These are phyloP conservation scores for Termitomyces eurrhizus DNA, from an alignment of 768 basidiomycete species.

Conservation along the genomic window DNA sequence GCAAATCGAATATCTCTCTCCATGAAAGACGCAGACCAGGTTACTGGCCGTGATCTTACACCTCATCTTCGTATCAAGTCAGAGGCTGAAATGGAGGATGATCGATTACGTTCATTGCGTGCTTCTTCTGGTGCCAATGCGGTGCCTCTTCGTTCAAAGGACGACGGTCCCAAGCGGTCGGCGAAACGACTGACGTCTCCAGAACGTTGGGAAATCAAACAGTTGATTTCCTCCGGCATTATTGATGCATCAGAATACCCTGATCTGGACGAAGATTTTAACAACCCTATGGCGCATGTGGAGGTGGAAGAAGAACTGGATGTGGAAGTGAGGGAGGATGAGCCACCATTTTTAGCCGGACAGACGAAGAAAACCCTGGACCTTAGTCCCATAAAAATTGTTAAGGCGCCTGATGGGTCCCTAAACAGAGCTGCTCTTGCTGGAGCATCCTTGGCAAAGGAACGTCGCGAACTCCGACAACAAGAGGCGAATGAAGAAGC, in stretches of 20 bases:
- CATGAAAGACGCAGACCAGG: conserved; percentile 98
- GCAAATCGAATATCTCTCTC: conserved; percentile 81
- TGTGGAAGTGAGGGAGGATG: conserved; percentile 95
- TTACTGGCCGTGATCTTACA: conserved; percentile 83
- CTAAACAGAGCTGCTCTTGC: conserved; percentile 93
- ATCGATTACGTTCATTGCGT: conserved; percentile 56
- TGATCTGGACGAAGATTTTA: conserved; percentile 84
- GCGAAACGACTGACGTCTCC: conserved; percentile 93
- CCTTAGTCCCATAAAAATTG: conserved; percentile 94
- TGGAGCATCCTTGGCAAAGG: conserved; percentile 91
- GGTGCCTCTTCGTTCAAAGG: conserved; percentile 62
- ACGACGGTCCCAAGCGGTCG: conserved; percentile 59
- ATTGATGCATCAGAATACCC: conserved; percentile 92
- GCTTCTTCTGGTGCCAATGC: conserved; percentile 84
- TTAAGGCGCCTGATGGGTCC: conserved; percentile 98
- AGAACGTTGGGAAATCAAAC: conserved; percentile 99
- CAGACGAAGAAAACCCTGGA: conserved; percentile 96
- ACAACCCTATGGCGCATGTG: conserved; percentile 68
- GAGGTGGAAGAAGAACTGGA: conserved; percentile 97
- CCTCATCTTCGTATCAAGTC: conserved; percentile 94
- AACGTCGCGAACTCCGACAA: conserved; percentile 89
- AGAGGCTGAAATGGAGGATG: conserved; percentile 90
- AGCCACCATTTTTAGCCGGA: conserved; percentile 92
- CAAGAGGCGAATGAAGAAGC: conserved; percentile 94
- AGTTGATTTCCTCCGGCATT: conserved; percentile 93